Evolutionary conservation across 2,329 filamentous ascomycete genomes (phyloP).

Genomic region (Fusarium dlaminii): DNA sequence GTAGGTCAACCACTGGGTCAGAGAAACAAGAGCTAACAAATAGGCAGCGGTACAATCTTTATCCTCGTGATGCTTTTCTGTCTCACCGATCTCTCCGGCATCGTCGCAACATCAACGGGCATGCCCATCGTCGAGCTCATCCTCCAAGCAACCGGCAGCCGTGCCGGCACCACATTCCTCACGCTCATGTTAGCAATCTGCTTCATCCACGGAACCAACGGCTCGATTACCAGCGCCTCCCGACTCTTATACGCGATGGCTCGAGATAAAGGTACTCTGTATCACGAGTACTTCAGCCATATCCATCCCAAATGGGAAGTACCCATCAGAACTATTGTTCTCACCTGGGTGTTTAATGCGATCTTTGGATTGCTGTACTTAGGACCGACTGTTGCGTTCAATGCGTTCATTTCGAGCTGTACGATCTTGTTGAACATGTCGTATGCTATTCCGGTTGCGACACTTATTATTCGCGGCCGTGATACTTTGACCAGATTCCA

Average conservation of each 20-base stretch:
- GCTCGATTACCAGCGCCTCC: slow-evolving; percentile 54
- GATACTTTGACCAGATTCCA: background rate
- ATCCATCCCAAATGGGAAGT: slow-evolving; percentile 30
- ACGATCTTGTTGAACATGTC: slow-evolving; percentile 36
- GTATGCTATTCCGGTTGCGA: slow-evolving; percentile 27
- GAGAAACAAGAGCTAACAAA: background rate
- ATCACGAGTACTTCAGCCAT: slow-evolving; percentile 22
- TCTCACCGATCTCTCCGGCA: slow-evolving; percentile 48
- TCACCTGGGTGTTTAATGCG: slow-evolving; percentile 26
- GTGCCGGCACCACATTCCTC: slow-evolving; percentile 52
- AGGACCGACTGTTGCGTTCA: slow-evolving; percentile 30
- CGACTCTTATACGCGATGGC: slow-evolving; percentile 52
- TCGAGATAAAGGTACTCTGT: slow-evolving; percentile 27
- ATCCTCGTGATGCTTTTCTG: slow-evolving; percentile 56
- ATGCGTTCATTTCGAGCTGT: slow-evolving; percentile 31
- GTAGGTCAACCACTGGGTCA: slow-evolving; percentile 38
- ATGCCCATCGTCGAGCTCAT: slow-evolving; percentile 59
- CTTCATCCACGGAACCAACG: slow-evolving; percentile 58
- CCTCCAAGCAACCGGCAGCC: slow-evolving; percentile 52
- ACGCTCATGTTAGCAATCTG: slow-evolving; percentile 54
- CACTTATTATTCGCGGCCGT: slow-evolving; percentile 18
- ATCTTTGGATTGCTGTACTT: slow-evolving; percentile 33
- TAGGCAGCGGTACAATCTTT: slow-evolving; percentile 47
- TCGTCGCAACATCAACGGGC: slow-evolving; percentile 51
- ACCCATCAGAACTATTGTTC: slow-evolving; percentile 11